Base-by-base conservation (phyloP, 164 flowering plant genomes). In the Warburgia ugandensis region DNA sequence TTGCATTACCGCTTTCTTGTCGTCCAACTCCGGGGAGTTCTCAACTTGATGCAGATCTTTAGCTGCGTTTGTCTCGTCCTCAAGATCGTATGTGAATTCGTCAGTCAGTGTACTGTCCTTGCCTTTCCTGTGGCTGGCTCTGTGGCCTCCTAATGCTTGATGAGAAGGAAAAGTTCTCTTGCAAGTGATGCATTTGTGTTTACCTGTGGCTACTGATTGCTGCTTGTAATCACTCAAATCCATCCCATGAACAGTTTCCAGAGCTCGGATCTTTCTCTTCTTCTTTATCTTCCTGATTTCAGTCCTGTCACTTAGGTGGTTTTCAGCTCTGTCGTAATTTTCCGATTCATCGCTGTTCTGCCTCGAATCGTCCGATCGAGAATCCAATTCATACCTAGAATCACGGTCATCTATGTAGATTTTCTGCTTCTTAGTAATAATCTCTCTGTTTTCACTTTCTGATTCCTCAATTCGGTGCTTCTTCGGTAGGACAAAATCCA, bases 131-230 rank as follows among this genome's bases (percentile, higher is more conserved):
- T 81, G 81, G 57, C 81, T 75, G 2, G 91, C 77, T 58, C 39
- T 73, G 52, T 86, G 90, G 10, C 90, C 90, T n/a, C 87, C 95
- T 47, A 77, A 51, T 9, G 88, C 87, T 61, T 83, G 95, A 50
- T 73, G 68, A 9, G 78, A 60, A 17, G 61, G 7, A 53, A 80
- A 83, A 19, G 58, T 17, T 44, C 74, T 77, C 58, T 54, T 59
- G 58, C 90, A 86, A 28, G 56, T 69, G 23, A 9, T 54, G 59
- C 85, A 79, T 17, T 14, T 63, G 56, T 47, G 59, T 27, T 54
- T 52, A 6, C 32, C 37, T 2, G 52, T 11, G 2, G 35, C 9
- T n/a, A n/a, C n/a, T n/a, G n/a, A n/a, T n/a, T n/a, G n/a, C n/a
- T n/a, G n/a, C n/a, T n/a, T n/a, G n/a, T n/a, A n/a, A n/a, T n/a